phyloP scores from a whole-genome alignment of 2,329 filamentous ascomycete genomes.

The Xylariaceae sp. region DNA sequence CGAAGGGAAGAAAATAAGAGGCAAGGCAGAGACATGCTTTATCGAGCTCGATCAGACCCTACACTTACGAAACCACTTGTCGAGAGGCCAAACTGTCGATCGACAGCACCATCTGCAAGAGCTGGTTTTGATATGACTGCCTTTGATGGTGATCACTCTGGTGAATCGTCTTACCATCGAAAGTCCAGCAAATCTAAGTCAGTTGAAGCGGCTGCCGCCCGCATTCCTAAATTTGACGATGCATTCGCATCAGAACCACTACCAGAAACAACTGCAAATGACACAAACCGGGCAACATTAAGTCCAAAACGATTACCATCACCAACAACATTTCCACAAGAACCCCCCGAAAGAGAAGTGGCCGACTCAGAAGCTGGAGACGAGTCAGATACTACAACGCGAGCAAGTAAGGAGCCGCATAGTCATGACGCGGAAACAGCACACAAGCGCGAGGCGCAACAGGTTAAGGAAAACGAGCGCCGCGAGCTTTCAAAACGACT shows the following conservation, averaged over 20 bases:
- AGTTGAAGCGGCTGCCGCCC: conserved; percentile 40
- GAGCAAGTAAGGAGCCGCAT: conserved; percentile 6
- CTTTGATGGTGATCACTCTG: conserved; percentile 33
- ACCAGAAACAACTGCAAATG: conserved; percentile 37
- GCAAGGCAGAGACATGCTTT: conserved; percentile 18
- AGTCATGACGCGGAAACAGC: conserved; percentile 16
- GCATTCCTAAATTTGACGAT: conserved; percentile 30
- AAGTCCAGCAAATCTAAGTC: conserved; percentile 21
- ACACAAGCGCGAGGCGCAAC: conserved; percentile 19
- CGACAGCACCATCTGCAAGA: conserved; percentile 18
- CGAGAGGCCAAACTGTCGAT: conserved; percentile 11
- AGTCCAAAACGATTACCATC: conserved; percentile 26
- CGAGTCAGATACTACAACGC: conserved; percentile 24
- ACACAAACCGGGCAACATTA: conserved; percentile 38
- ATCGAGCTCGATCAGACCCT: conserved; percentile 23
- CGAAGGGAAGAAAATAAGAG: conserved; percentile 17
- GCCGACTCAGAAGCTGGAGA: conserved; percentile 40
- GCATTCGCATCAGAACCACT: conserved; percentile 34
- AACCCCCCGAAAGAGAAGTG: conserved; percentile 35
- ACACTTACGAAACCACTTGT: conserved; percentile 11
- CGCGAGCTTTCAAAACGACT: conserved; percentile 28
- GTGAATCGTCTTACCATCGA: not conserved
- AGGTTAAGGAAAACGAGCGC: conserved; percentile 19
- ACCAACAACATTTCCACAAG: conserved; percentile 30
- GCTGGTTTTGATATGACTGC: conserved; percentile 38